A percentile compares a stretch with the other conserved stretches of the same genome.
phyloP scores from a whole-genome alignment of 257 asterid species.

The Jacaranda mimosifolia region DNA sequence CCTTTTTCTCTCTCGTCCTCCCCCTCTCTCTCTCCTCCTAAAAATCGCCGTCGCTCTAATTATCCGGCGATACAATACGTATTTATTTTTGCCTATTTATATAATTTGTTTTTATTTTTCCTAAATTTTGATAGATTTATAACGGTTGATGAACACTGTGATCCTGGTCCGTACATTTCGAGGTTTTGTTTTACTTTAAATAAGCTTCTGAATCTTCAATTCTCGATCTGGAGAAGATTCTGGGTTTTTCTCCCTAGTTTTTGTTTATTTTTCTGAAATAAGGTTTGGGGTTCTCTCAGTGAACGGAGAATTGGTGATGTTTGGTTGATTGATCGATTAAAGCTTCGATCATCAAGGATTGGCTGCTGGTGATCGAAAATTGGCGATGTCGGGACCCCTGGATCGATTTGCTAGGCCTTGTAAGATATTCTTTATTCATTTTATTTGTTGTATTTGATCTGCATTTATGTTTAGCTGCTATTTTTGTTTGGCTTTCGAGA shows the following conservation, averaged over 20 bases:
- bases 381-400: slow-evolving; percentile 88
- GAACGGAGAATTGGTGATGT: slow-evolving; percentile 23
- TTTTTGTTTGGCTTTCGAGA: not conserved
- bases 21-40: slow-evolving; percentile 15
- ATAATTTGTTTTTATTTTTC: not conserved
- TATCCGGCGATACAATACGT: slow-evolving; percentile 52
- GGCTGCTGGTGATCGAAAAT: slow-evolving; percentile 29
- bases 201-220: slow-evolving; percentile 13
- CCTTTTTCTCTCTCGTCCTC: not conserved
- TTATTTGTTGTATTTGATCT: slow-evolving; percentile 22
- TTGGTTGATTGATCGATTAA: slow-evolving; percentile 36
- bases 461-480: slow-evolving; percentile 33
- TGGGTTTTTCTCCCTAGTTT: not conserved
- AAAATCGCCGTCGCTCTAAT: slow-evolving; percentile 53
- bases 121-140: slow-evolving; percentile 37
- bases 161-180: slow-evolving; percentile 40
- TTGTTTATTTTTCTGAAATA: slow-evolving; percentile 16
- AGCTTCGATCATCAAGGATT: slow-evolving; percentile 32
- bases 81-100: not conserved
- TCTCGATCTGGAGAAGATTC: slow-evolving; percentile 31
- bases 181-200: slow-evolving; percentile 37
- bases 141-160: slow-evolving; percentile 44
- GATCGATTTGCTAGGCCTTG: slow-evolving; percentile 94
- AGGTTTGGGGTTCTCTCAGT: slow-evolving; percentile 14
- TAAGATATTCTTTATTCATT: slow-evolving; percentile 47